Conservation (phyloP, 2,329 filamentous ascomycete genomes). For the Cylindrodendrum hubeiense region DNA sequence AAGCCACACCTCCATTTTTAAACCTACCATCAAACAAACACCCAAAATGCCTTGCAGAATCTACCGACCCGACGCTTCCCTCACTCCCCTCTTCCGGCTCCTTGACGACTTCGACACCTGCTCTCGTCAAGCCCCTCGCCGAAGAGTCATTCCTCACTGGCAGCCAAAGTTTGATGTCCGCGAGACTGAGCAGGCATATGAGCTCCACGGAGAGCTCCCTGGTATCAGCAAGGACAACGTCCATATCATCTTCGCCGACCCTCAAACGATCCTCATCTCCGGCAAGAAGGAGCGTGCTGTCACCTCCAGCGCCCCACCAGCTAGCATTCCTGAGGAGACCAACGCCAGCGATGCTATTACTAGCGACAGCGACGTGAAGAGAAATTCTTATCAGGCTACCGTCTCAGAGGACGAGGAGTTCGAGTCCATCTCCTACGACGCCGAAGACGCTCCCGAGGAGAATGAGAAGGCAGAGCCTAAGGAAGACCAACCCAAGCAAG, state of each 20-base stretch:
- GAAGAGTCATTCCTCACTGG: constrained; percentile 65
- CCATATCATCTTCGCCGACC: constrained; percentile 82
- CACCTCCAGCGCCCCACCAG: constrained; percentile 64
- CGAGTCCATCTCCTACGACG: constrained; percentile 46
- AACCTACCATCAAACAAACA: constrained; percentile 35
- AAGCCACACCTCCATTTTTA: constrained; percentile 39
- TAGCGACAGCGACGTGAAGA: constrained; percentile 53
- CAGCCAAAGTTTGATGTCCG: constrained; percentile 83
- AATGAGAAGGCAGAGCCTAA: not conserved
- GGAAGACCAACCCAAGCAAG: not conserved
- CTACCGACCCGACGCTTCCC: constrained; percentile 63
- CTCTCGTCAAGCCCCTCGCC: constrained; percentile 53
- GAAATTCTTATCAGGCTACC: constrained; percentile 66
- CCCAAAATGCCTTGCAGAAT: constrained; percentile 67
- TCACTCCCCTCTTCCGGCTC: constrained; percentile 72
- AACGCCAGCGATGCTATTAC: constrained; percentile 54
- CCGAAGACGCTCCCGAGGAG: constrained; percentile 37
- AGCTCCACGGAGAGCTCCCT: constrained; percentile 84
- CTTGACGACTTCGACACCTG: constrained; percentile 74
- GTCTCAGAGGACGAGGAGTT: constrained; percentile 73
- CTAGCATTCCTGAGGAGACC: constrained; percentile 61
- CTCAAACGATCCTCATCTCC: constrained; percentile 77
- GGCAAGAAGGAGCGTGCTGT: constrained; percentile 76
- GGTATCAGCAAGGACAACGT: constrained; percentile 81
- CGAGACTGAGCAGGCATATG: constrained; percentile 76